A percentile compares a stretch with the other conserved stretches of the same genome.
phyloP scores from a whole-genome alignment of 2,329 filamentous ascomycete species.

The Ophiostoma novo-ulmi region DNA sequence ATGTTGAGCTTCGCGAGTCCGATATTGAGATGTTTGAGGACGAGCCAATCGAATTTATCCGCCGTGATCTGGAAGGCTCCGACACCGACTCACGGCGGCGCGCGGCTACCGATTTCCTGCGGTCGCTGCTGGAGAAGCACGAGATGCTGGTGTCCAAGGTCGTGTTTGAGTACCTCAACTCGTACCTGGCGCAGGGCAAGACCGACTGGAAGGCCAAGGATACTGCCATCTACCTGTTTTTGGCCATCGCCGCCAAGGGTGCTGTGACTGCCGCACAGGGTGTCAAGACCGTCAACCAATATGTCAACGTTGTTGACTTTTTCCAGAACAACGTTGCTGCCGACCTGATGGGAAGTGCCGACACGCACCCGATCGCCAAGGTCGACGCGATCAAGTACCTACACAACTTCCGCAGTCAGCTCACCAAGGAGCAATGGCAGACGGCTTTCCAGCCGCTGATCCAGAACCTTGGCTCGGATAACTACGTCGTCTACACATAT shows the following conservation, averaged over 20 bases:
- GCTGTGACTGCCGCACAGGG: slow-evolving; percentile 80
- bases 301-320: slow-evolving; percentile 87
- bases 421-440: slow-evolving; percentile 88
- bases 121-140: slow-evolving; percentile 83
- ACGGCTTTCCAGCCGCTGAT: slow-evolving; percentile 84
- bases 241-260: slow-evolving; percentile 89
- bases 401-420: slow-evolving; percentile 91
- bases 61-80: slow-evolving; percentile 89
- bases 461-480: slow-evolving; percentile 79
- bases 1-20: slow-evolving; percentile 83
- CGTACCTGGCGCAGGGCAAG: slow-evolving; percentile 76
- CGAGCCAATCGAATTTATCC: slow-evolving; percentile 97
- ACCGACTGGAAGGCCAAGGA: slow-evolving; percentile 96
- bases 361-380: slow-evolving; percentile 78
- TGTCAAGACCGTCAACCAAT: slow-evolving; percentile 81
- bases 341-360: slow-evolving; percentile 69
- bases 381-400: slow-evolving; percentile 98
- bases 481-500: slow-evolving; percentile 97
- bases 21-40: slow-evolving; percentile 97
- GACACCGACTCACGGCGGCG: slow-evolving; percentile 89
- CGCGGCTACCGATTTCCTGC: slow-evolving; percentile 90
- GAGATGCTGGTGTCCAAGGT: slow-evolving; percentile 78
- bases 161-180: slow-evolving; percentile 80
- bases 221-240: slow-evolving; percentile 94
- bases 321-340: slow-evolving; percentile 87